phyloP scores from a whole-genome alignment of 352 stramenopile species.

The Globisporangium takayamanum region DNA sequence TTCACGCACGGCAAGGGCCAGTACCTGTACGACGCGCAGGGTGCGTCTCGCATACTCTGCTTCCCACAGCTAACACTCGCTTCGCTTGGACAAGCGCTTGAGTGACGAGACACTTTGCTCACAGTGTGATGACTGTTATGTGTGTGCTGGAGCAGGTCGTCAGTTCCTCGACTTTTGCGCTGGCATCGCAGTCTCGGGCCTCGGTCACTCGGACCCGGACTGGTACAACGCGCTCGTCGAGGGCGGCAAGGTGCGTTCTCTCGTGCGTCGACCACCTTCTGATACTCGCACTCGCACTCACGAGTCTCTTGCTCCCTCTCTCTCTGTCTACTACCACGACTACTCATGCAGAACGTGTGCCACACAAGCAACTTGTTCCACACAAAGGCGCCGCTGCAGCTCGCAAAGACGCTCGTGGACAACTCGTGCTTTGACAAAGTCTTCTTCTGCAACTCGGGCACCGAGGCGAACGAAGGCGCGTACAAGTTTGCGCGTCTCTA shows the following conservation, averaged over 20 bases:
- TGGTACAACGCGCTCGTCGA: slow-evolving; percentile 72
- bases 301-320: slow-evolving; percentile 12
- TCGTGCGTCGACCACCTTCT: not conserved
- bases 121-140: too few species aligned
- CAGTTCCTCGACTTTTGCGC: slow-evolving; percentile 92
- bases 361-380: slow-evolving; percentile 98
- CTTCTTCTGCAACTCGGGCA: slow-evolving; percentile 98
- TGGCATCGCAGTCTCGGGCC: slow-evolving; percentile 86
- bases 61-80: not conserved
- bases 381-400: slow-evolving; percentile 87
- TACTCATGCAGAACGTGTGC: slow-evolving; percentile 74
- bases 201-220: slow-evolving; percentile 88
- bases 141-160: slow-evolving; percentile 17
- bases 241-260: slow-evolving; percentile 31
- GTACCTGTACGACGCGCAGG: slow-evolving; percentile 88
- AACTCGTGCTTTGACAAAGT: slow-evolving; percentile 95
- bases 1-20: slow-evolving; percentile 88
- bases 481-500: slow-evolving; percentile 87
- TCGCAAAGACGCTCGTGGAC: slow-evolving; percentile 93
- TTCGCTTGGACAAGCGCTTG: not conserved
- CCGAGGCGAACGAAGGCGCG: slow-evolving; percentile 85
- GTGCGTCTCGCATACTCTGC: slow-evolving; percentile 17
- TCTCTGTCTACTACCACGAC: slow-evolving; percentile 15
- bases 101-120: not conserved
- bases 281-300: slow-evolving; percentile 22